These are phyloP conservation scores for Micromonas pusilla DNA, from an alignment of 139 green algal species.

Conservation along the genomic window DNA sequence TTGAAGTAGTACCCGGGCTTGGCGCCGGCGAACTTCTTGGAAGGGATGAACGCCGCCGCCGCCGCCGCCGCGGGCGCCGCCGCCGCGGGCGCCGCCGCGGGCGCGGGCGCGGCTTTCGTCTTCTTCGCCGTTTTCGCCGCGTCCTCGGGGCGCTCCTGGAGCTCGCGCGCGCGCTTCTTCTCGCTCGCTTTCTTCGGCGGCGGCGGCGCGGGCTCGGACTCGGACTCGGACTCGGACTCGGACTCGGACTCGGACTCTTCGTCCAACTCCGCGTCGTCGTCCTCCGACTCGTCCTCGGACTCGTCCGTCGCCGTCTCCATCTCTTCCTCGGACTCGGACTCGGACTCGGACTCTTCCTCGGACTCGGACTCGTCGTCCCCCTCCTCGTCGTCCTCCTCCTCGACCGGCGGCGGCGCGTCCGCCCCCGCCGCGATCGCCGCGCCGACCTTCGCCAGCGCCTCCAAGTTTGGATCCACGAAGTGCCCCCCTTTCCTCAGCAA, in stretches of 20 bases:
- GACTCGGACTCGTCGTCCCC: conserved; percentile 6
- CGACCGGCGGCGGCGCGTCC: background rate
- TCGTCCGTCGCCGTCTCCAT: background rate
- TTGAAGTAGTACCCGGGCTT: background rate
- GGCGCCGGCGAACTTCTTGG: background rate
- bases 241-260: background rate
- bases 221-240: background rate
- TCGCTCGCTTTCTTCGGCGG: background rate
- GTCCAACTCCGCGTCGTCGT: conserved; percentile 10
- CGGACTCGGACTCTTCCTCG: background rate
- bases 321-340: background rate
- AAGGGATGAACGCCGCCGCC: background rate
- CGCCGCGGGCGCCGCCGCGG: too few relatives aligned
- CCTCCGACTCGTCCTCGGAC: conserved; percentile 8
- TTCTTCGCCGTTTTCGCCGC: background rate
- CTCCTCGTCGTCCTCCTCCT: conserved; percentile 16
- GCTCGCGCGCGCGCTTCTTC: background rate
- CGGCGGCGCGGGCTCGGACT: background rate
- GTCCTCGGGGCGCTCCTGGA: background rate
- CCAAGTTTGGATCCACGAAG: conserved; percentile 21
- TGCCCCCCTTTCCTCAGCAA: conserved; percentile 6
- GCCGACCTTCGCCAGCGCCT: conserved; percentile 4
- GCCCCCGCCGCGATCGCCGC: background rate
- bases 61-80: too few relatives aligned
- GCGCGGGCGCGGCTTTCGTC: background rate